phyloP scores from a whole-genome alignment of 2,329 filamentous ascomycete species.

The Penicillium sp. region DNA sequence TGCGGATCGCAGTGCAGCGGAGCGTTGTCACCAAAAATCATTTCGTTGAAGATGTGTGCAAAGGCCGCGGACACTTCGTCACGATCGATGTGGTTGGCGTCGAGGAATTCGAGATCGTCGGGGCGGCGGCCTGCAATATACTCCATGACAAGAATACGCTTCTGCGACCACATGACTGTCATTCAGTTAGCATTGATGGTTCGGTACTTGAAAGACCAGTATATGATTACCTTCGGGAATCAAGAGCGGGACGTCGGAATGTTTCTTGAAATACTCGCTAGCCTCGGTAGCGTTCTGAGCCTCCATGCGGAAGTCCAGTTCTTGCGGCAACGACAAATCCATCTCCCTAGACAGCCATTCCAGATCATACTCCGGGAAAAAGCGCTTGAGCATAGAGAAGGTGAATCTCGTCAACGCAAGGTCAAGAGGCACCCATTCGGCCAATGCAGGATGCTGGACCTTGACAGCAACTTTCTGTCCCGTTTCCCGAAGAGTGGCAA shows the following conservation, averaged over 20 bases:
- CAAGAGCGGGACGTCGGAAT: constrained; percentile 74
- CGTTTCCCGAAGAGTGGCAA: constrained; percentile 76
- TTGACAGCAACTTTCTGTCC: constrained; percentile 92
- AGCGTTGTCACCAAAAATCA: constrained; percentile 90
- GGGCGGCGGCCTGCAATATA: constrained; percentile 81
- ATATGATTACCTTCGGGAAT: constrained; percentile 63
- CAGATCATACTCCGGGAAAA: constrained; percentile 96
- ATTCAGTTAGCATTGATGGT: constrained; percentile 14
- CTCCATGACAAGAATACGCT: constrained; percentile 92
- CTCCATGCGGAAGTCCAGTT: constrained; percentile 85
- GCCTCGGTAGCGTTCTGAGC: constrained; percentile 78
- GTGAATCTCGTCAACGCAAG: constrained; percentile 82
- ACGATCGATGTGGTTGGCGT: constrained; percentile 80
- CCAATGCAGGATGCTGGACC: constrained; percentile 85
- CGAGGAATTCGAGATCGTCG: constrained; percentile 84
- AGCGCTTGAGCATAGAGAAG: constrained; percentile 82
- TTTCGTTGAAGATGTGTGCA: constrained; percentile 94
- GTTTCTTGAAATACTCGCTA: constrained; percentile 72
- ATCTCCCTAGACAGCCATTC: constrained; percentile 95
- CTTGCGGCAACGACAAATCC: constrained; percentile 83
- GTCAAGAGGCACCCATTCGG: constrained; percentile 87
- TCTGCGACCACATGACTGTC: constrained; percentile 77
- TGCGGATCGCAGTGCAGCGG: constrained; percentile 96
- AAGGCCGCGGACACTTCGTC: constrained; percentile 93
- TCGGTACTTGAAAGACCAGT: neutral